phyloP scores from a whole-genome alignment of 805 yeast genomes.

The Grigorovia humatica region DNA sequence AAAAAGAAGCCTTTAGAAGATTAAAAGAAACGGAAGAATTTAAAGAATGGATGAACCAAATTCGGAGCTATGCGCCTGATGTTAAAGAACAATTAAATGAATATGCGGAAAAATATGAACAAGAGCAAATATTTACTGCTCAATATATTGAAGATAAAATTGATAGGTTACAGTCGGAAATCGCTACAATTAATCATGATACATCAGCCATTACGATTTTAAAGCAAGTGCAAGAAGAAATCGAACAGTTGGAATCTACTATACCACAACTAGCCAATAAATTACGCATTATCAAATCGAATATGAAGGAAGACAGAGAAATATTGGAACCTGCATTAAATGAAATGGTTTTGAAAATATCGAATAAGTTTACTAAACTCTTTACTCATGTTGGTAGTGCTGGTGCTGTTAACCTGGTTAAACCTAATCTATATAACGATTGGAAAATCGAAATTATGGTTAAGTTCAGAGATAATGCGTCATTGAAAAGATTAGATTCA shows the following conservation, averaged over 20 bases:
- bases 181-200: conserved; percentile 29
- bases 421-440: conserved; percentile 41
- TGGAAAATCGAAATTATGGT: conserved; percentile 85
- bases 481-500: conserved; percentile 62
- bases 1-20: conserved; percentile 21
- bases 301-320: conserved; percentile 32
- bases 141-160: conserved; percentile 32
- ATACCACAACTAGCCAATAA: conserved; percentile 15
- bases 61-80: conserved; percentile 31
- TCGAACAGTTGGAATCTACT: conserved; percentile 13
- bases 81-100: conserved; percentile 31
- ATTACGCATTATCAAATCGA: conserved; percentile 22
- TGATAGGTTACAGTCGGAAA: conserved; percentile 38
- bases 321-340: conserved; percentile 58
- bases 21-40: conserved; percentile 21
- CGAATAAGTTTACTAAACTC: conserved; percentile 52
- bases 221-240: conserved; percentile 19
- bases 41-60: conserved; percentile 20
- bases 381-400: conserved; percentile 73
- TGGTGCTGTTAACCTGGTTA: conserved; percentile 62
- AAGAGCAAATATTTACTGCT: conserved; percentile 31
- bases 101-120: conserved; percentile 32
- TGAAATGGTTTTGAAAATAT: conserved; percentile 42
- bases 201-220: conserved; percentile 30
- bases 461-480: conserved; percentile 70